A percentile compares a stretch with the other conserved stretches of the same genome.
Evolutionary conservation across 2,329 filamentous ascomycete species (phyloP).

Genomic region (Rhynchosporium graminicola): DNA sequence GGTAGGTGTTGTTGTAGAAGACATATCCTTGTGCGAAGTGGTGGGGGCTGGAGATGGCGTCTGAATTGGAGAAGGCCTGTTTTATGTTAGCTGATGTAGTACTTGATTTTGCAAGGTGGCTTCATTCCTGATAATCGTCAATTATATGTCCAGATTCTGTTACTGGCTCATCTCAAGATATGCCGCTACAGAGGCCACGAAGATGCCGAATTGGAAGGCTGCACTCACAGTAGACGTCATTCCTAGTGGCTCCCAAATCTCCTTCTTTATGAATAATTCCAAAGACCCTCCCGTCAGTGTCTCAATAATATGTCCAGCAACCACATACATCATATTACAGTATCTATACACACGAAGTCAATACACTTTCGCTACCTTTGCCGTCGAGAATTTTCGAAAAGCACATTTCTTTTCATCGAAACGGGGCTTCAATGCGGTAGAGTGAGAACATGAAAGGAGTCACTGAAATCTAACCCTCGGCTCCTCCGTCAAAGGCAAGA

Average conservation of each 20-base stretch:
- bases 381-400: not conserved
- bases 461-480: conserved; percentile 47
- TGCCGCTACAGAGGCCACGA: not conserved
- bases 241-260: conserved; percentile 49
- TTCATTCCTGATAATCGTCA: too few species aligned
- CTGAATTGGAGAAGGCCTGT: conserved; percentile 33
- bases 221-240: conserved; percentile 47
- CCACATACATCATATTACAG: conserved; percentile 53
- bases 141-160: too few species aligned
- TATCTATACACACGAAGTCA: conserved; percentile 39
- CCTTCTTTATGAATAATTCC: conserved; percentile 44
- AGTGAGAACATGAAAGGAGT: not conserved
- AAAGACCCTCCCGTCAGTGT: conserved; percentile 44
- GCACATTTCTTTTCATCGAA: not conserved
- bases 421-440: too few species aligned
- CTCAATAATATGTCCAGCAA: conserved; percentile 50
- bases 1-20: conserved; percentile 40
- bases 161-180: not conserved
- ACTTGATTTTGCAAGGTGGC: not conserved
- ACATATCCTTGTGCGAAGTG: conserved; percentile 47
- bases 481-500: conserved; percentile 48
- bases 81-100: not conserved
- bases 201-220: too few species aligned
- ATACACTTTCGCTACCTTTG: not conserved
- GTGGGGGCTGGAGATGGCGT: conserved; percentile 29